These are phyloP conservation scores for Tulasnella sp. DNA, from an alignment of 768 basidiomycete genomes.

Conservation along the genomic window DNA sequence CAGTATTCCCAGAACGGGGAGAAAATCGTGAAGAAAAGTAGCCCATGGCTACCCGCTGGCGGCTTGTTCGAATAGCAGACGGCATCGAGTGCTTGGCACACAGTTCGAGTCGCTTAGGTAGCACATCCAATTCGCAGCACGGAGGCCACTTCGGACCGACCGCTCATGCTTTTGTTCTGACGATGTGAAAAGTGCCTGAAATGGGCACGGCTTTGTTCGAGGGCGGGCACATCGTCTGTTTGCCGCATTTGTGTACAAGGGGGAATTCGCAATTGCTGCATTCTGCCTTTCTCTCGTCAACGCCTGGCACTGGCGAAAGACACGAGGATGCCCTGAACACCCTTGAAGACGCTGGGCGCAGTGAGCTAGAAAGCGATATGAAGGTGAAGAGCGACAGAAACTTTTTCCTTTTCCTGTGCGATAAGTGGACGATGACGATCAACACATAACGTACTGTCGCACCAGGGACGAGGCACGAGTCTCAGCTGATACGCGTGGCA, in stretches of 20 bases:
- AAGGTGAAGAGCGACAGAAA: background rate
- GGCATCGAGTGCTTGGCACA: background rate
- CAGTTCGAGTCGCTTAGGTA: background rate
- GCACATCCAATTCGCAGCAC: background rate
- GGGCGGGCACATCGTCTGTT: background rate
- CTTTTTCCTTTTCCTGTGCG: background rate
- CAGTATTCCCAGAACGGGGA: background rate
- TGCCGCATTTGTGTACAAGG: background rate
- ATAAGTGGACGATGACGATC: background rate
- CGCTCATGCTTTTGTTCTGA: background rate
- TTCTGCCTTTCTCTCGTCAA: background rate
- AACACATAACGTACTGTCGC: background rate
- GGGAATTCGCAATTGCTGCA: background rate
- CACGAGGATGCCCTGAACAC: background rate
- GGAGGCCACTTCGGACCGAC: background rate
- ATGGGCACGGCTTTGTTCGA: background rate
- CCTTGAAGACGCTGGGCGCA: background rate
- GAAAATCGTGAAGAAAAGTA: background rate
- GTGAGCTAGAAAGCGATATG: background rate
- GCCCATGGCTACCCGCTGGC: background rate
- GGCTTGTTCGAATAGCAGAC: background rate
- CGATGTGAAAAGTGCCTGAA: background rate
- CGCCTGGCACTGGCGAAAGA: background rate
- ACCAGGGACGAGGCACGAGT: background rate
- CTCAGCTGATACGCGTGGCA: constrained; percentile 3